Evolutionary conservation across 169 alveolate genomes (phyloP).

Genomic region (Cryptosporidium ubiquitum): DNA sequence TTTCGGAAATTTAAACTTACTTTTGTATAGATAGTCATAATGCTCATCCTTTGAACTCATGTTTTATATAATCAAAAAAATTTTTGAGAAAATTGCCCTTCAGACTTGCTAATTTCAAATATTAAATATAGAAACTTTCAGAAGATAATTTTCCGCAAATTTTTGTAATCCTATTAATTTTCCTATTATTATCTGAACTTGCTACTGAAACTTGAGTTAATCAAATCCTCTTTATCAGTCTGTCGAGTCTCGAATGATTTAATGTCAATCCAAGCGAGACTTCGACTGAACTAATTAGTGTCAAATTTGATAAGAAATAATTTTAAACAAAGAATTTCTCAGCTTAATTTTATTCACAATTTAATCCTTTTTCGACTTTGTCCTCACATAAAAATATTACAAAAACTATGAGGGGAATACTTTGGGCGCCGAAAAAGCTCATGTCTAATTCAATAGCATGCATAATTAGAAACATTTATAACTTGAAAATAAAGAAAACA

Average conservation of each 20-base stretch:
- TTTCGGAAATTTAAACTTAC: conserved; percentile 53
- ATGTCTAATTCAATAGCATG: conserved; percentile 26
- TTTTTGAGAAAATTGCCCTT: conserved; percentile 14
- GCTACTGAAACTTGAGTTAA: neutral
- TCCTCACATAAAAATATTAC: neutral
- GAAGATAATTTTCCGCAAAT: conserved; percentile 21
- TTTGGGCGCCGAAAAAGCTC: conserved; percentile 12
- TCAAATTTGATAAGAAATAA: neutral
- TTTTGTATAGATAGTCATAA: conserved; percentile 83
- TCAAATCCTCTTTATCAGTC: neutral
- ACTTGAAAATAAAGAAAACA: neutral
- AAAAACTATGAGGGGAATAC: neutral
- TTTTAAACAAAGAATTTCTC: neutral
- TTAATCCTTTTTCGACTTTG: conserved; percentile 7
- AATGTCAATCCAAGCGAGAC: conserved; percentile 1
- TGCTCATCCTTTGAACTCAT: conserved; percentile 82
- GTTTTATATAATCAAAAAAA: conserved; percentile 25
- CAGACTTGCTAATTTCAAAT: conserved; percentile 25
- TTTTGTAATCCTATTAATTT: neutral
- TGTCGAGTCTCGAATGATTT: neutral
- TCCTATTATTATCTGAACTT: neutral
- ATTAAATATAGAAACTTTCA: conserved; percentile 14
- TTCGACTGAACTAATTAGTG: neutral
- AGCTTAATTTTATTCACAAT: neutral
- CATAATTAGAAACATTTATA: conserved; percentile 8